Conservation (phyloP, 129 eudicot species). For the Artemisia tridentata region DNA sequence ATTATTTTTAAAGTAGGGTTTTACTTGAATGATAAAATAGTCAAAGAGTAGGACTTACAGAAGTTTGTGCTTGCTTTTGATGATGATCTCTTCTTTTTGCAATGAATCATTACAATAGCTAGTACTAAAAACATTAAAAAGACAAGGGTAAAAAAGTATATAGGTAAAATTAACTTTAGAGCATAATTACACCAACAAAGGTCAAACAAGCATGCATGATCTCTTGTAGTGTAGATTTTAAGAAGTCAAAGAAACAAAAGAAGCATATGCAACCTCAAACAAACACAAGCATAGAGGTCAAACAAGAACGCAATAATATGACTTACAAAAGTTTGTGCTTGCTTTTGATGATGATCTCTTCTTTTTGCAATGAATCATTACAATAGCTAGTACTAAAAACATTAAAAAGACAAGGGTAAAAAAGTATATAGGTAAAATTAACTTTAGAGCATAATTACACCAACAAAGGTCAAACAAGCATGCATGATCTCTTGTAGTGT, state of each 20-base stretch:
- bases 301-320: too few relatives aligned
- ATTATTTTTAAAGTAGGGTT: conserved; percentile 17
- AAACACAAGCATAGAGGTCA: too few relatives aligned
- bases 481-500: conserved; percentile 4
- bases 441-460: conserved; percentile 16
- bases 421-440: conserved; percentile 19
- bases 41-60: conserved; percentile 33
- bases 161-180: conserved; percentile 13
- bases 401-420: conserved; percentile 12
- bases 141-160: conserved; percentile 17
- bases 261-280: conserved; percentile 13
- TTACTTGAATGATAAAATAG: conserved; percentile 24
- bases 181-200: conserved; percentile 13
- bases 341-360: conserved; percentile 35
- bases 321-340: conserved; percentile 28
- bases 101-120: conserved; percentile 26
- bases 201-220: conserved; percentile 23
- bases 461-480: conserved; percentile 17
- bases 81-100: conserved; percentile 38
- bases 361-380: conserved; percentile 38
- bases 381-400: conserved; percentile 4
- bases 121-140: conserved; percentile 12
- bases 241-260: conserved; percentile 21
- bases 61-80: conserved; percentile 32
- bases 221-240: neutral